Conservation (phyloP, 139 green algal species). For the Micractinium sp. region DNA sequence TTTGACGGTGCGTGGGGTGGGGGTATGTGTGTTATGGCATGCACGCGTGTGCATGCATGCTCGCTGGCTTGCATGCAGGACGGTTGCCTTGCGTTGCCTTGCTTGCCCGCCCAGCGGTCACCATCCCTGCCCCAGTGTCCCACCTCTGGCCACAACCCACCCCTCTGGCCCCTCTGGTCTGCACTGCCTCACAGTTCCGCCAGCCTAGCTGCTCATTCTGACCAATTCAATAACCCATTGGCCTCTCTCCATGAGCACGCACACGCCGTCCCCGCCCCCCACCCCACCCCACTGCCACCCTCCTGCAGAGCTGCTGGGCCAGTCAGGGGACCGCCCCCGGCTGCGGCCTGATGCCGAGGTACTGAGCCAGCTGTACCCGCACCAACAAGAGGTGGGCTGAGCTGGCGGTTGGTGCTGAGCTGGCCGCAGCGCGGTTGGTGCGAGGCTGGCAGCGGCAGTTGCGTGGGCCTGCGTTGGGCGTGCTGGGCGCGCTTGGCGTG, state of each 20-base stretch:
- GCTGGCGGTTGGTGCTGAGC: not conserved
- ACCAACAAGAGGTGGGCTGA: conserved; percentile 51
- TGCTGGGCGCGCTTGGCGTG: not conserved
- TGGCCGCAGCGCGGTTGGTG: not conserved
- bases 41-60: not conserved
- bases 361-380: conserved; percentile 54
- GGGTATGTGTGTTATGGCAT: not conserved
- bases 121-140: not conserved
- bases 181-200: no score
- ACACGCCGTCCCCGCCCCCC: not conserved
- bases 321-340: not conserved
- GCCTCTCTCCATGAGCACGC: not conserved
- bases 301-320: conserved; percentile 2
- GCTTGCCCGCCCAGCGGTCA: no score
- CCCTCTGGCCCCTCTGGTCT: no score
- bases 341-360: conserved; percentile 41
- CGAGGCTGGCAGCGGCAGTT: not conserved
- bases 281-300: no score
- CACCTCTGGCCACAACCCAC: no score
- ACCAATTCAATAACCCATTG: not conserved
- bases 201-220: not conserved
- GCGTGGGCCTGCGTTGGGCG: not conserved
- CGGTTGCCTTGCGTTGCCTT: no score
- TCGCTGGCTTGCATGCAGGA: no score
- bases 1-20: conserved; percentile 42